Percentiles rank a stretch among this genome's conserved stretches.
Evolutionary conservation across 2,329 filamentous ascomycete genomes (phyloP).

Genomic region (Elsinoe batatas): DNA sequence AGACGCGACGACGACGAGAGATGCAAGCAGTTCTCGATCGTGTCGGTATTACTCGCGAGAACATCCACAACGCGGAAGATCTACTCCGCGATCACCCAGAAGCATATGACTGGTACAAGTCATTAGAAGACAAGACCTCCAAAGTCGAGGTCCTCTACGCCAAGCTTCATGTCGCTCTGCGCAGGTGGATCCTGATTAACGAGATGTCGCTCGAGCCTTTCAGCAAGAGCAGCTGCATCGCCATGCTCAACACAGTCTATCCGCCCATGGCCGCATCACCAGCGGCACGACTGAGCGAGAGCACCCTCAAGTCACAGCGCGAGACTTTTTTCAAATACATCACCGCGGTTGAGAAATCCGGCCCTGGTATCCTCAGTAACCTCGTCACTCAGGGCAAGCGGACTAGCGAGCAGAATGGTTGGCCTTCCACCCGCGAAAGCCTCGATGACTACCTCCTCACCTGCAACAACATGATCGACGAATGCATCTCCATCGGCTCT

Average conservation of each 20-base stretch:
- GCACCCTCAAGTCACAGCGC: constrained; percentile 48
- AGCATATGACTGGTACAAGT: constrained; percentile 45
- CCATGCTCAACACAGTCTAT: constrained; percentile 59
- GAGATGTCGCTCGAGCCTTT: constrained; percentile 53
- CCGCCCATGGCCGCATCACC: constrained; percentile 44
- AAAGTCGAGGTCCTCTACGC: constrained; percentile 49
- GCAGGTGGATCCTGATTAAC: constrained; percentile 57
- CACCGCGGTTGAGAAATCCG: constrained; percentile 46
- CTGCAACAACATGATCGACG: constrained; percentile 52
- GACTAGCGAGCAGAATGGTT: constrained; percentile 45
- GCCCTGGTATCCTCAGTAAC: constrained; percentile 42
- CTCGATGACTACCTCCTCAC: constrained; percentile 50
- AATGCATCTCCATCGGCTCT: constrained; percentile 44
- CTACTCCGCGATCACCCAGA: constrained; percentile 45
- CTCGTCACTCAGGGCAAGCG: constrained; percentile 45
- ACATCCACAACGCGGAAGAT: constrained; percentile 37
- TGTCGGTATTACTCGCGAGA: constrained; percentile 40
- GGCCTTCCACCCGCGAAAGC: constrained; percentile 39
- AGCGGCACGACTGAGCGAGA: constrained; percentile 42
- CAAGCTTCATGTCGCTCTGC: constrained; percentile 50
- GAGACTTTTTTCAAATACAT: constrained; percentile 55
- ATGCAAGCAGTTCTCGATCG: constrained; percentile 44
- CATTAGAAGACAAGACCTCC: constrained; percentile 36
- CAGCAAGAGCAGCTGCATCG: constrained; percentile 56
- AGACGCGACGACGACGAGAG: constrained; percentile 50